phyloP scores from a whole-genome alignment of 331 rosid genomes.

The Prunus yedoensis region DNA sequence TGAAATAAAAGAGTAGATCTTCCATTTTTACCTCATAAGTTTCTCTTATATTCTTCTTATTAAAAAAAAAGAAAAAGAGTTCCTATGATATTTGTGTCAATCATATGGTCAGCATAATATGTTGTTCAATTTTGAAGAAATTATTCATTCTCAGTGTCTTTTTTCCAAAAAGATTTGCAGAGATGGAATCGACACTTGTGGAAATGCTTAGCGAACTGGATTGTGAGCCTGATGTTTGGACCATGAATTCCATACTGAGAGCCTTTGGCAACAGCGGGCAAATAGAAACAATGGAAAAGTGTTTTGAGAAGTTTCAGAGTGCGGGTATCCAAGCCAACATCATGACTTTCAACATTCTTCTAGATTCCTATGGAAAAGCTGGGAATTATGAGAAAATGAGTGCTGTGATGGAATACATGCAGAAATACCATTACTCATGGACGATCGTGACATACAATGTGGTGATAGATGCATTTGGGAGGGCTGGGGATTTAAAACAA shows the following conservation, averaged over 20 bases:
- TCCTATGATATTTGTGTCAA: constrained; percentile 12
- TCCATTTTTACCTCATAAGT: not conserved
- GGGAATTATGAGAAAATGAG: constrained; percentile 69
- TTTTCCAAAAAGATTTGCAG: constrained; percentile 61
- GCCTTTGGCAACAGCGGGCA: constrained; percentile 86
- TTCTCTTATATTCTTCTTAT: not conserved
- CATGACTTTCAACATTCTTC: constrained; percentile 81
- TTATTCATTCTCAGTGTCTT: constrained; percentile 22
- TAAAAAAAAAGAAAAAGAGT: not conserved
- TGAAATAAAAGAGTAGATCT: not conserved
- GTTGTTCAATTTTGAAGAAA: constrained; percentile 12
- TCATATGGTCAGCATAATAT: constrained; percentile 32
- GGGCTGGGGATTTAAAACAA: constrained; percentile 88
- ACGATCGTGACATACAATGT: constrained; percentile 86
- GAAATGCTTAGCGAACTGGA: constrained; percentile 65
- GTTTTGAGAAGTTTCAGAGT: constrained; percentile 77
- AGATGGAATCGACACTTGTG: constrained; percentile 80
- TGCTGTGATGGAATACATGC: constrained; percentile 96
- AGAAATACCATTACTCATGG: constrained; percentile 89
- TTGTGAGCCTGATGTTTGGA: constrained; percentile 89
- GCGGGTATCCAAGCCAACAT: constrained; percentile 88
- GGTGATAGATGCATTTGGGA: constrained; percentile 90
- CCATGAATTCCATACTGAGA: constrained; percentile 87
- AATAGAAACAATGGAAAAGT: constrained; percentile 90
- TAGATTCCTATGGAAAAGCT: constrained; percentile 81